These are phyloP conservation scores for Blastobotrys apis DNA, from an alignment of 1,139 yeast genomes.

Conservation along the genomic window DNA sequence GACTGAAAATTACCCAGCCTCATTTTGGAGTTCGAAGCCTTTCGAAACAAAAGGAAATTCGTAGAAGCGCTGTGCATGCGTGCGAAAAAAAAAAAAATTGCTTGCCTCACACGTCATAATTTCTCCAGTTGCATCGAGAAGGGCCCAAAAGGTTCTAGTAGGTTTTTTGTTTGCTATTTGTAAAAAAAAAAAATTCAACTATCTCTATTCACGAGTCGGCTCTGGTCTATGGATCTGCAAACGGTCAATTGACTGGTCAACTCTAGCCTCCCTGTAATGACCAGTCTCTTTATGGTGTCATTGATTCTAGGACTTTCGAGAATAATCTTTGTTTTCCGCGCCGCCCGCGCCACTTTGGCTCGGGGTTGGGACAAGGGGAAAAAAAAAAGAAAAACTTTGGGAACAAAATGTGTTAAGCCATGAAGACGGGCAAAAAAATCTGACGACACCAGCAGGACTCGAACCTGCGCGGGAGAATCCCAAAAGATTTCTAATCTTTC, in stretches of 20 bases:
- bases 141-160: too few relatives aligned
- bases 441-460: slow-evolving; percentile 16
- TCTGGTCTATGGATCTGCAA: background rate
- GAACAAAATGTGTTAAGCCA: background rate
- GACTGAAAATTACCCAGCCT: background rate
- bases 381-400: too few relatives aligned
- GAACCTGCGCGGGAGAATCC: slow-evolving; percentile 16
- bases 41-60: slow-evolving; percentile 1
- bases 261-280: background rate
- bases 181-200: too few relatives aligned
- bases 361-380: too few relatives aligned
- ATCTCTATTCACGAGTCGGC: too few relatives aligned
- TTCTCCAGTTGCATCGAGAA: too few relatives aligned
- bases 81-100: background rate
- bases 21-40: background rate
- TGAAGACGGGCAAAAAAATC: slow-evolving; percentile 2
- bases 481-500: slow-evolving; percentile 17
- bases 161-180: background rate
- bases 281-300: too few relatives aligned
- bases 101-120: too few relatives aligned
- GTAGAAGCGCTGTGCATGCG: background rate
- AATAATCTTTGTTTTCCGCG: background rate
- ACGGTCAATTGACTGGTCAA: background rate
- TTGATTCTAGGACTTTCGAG: background rate
- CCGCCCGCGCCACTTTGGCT: background rate